phyloP scores from a whole-genome alignment of 345 rosid species.

The Eutrema yunnanense region DNA sequence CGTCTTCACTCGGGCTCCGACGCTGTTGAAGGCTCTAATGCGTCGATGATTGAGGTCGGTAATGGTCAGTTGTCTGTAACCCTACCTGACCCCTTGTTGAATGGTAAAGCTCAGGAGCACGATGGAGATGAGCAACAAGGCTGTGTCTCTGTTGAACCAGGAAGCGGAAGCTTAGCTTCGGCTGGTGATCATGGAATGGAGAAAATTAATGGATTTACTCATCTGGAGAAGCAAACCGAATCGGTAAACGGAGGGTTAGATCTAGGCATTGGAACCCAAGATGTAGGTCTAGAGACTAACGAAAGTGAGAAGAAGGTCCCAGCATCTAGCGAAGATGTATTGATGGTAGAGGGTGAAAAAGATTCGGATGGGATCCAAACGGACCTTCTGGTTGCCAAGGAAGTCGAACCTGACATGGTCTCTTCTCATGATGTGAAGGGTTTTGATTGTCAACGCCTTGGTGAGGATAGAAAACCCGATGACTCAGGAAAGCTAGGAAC shows the following conservation, averaged over 20 bases:
- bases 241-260: slow-evolving; percentile 16
- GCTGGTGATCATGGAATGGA: slow-evolving; percentile 15
- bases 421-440: slow-evolving; percentile 9
- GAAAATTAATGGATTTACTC: neutral
- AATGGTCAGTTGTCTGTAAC: slow-evolving; percentile 11
- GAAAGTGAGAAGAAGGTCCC: slow-evolving; percentile 6
- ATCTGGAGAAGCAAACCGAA: slow-evolving; percentile 2
- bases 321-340: slow-evolving; percentile 7
- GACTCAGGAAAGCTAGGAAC: slow-evolving; percentile 22
- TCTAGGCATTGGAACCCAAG: slow-evolving; percentile 9
- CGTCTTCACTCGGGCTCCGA: neutral
- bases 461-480: neutral
- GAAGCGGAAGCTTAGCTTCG: neutral
- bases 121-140: neutral
- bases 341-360: slow-evolving; percentile 5
- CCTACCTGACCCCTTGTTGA: slow-evolving; percentile 20
- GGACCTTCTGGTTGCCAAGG: neutral
- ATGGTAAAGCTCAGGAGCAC: slow-evolving; percentile 2
- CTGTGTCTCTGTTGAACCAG: neutral
- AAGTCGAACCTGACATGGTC: neutral
- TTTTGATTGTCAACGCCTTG: slow-evolving; percentile 3
- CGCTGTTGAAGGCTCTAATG: neutral
- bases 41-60: neutral
- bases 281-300: neutral
- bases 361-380: neutral